Conservation (phyloP, 306 rosid species). For the Cicer bijugum region DNA sequence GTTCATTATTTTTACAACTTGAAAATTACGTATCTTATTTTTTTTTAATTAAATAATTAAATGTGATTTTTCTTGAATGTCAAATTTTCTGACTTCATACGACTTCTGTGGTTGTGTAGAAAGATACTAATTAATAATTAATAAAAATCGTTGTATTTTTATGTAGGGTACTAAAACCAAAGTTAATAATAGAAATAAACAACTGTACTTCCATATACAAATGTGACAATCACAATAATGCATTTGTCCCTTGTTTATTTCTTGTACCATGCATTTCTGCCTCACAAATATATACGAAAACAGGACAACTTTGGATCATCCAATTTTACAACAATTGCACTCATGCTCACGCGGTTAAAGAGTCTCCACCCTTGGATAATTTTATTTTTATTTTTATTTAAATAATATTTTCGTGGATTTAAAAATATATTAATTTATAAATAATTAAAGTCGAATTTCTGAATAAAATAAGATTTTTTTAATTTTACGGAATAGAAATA, state of each 20-base stretch:
- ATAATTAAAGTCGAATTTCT: too few species aligned
- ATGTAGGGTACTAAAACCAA: slow-evolving; percentile 45
- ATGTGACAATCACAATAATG: slow-evolving; percentile 61
- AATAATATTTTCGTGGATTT: too few species aligned
- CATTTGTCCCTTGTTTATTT: slow-evolving; percentile 51
- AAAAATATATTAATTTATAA: too few species aligned
- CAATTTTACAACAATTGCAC: slow-evolving; percentile 30
- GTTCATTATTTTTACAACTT: slow-evolving; percentile 48
- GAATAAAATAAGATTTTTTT: too few species aligned
- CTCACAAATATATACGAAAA: slow-evolving; percentile 35
- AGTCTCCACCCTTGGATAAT: neutral
- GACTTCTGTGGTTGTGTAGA: slow-evolving; percentile 45
- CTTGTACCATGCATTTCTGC: slow-evolving; percentile 46
- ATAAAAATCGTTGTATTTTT: slow-evolving; percentile 41
- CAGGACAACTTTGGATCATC: slow-evolving; percentile 50
- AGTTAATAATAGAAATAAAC: slow-evolving; percentile 53
- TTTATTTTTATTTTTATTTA: too few species aligned
- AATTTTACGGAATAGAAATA: neutral
- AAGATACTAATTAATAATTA: slow-evolving; percentile 34
- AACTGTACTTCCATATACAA: slow-evolving; percentile 45
- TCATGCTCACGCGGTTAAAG: neutral
- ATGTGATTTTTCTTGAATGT: slow-evolving; percentile 46
- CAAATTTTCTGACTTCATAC: slow-evolving; percentile 47
- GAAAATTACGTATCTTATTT: slow-evolving; percentile 39
- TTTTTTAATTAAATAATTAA: slow-evolving; percentile 28